Base-by-base conservation (phyloP, 1,284 basidiomycete species). In the Cutaneotrichosporon daszewskae region DNA sequence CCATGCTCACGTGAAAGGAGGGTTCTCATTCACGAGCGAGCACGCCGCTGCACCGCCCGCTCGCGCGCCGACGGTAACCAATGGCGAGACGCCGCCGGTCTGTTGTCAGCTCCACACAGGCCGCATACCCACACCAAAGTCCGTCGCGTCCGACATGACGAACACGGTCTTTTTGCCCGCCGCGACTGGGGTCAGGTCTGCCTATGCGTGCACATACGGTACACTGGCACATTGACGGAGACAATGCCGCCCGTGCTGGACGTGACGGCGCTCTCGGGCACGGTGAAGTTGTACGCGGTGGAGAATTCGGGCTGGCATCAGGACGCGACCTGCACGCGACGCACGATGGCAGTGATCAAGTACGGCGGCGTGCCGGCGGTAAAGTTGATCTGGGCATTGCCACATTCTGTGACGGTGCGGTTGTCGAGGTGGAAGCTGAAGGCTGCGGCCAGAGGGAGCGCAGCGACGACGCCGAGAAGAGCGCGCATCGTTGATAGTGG, bases 61-160 rank as follows among this genome's bases (percentile, higher is more conserved):
- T 2, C 27, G 28, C 1, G 37, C 19, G 3, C 48, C 56, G 3
- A 68, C 58, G 3, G 44, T 57, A 35, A 51, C 57, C 22, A 64
- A 33, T 3, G 53, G 39, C 7, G 63, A 64, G 1, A 59, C 58
- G 26, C 66, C 66, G 2, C 66, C 66, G 5, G 60, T 54, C 66
- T 68, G 14, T 13, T 14, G 49, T 46, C 31, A 47, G 43, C 12
- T 18, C 14, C 16, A 16, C 8, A 27, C 13, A 14, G 9, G 13
- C 14, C 13, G 16, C 24, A 9, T 4, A 60, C 66, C 45, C 40
- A 66, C 66, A 4, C 60, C 64, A 23, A 59, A 53, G 11, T 64
- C 66, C 2, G 50, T 53, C 1, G 55, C 29, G 40, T 69, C 66
- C 7, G 64, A 67, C 64, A 69, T 66, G 57, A 67, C 57, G 26